phyloP scores from a whole-genome alignment of 2,329 filamentous ascomycete genomes.

The Alternaria burnsii region DNA sequence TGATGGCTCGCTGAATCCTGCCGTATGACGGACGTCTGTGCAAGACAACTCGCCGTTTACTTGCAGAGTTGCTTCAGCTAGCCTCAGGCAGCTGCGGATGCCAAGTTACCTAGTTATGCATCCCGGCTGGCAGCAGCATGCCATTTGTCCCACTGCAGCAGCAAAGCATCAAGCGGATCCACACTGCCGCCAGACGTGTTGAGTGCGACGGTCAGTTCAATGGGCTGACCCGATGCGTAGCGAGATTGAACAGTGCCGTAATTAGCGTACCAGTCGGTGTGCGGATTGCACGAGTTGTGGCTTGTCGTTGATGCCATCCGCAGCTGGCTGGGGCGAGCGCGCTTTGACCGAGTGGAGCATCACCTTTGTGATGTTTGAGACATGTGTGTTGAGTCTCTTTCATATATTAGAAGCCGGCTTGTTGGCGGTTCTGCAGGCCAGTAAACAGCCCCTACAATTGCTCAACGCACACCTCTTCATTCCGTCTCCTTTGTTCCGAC shows the following conservation, averaged over 20 bases:
- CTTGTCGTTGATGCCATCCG: constrained; percentile 26
- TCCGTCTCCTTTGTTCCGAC: constrained; percentile 19
- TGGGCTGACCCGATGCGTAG: constrained; percentile 17
- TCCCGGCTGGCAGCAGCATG: constrained; percentile 9
- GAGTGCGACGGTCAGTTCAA: constrained; percentile 13
- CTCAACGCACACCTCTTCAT: constrained; percentile 7
- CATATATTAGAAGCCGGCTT: constrained; percentile 29
- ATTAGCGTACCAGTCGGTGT: constrained; percentile 28
- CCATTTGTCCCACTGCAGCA: constrained; percentile 11
- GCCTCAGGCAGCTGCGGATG: constrained; percentile 18
- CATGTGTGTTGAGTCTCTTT: constrained; percentile 21
- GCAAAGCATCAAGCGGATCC: constrained; percentile 17
- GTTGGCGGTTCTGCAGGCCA: constrained; percentile 8
- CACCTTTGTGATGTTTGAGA: constrained; percentile 21
- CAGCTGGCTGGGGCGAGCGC: constrained; percentile 24
- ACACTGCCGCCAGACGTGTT: constrained; percentile 23
- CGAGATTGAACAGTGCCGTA: constrained; percentile 28
- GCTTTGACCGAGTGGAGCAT: constrained; percentile 18
- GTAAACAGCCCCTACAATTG: constrained; percentile 16
- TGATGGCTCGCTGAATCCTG: constrained; percentile 25
- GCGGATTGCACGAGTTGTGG: constrained; percentile 22
- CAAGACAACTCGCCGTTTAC: constrained; percentile 15
- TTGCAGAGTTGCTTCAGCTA: neutral
- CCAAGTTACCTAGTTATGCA: constrained; percentile 15
- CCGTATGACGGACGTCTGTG: constrained; percentile 2